Evolutionary conservation across 192 early-diverging fungal species (phyloP), one percentile per base, ranked within the genome.

Genomic region (Rhizophlyctis rosea): DNA sequence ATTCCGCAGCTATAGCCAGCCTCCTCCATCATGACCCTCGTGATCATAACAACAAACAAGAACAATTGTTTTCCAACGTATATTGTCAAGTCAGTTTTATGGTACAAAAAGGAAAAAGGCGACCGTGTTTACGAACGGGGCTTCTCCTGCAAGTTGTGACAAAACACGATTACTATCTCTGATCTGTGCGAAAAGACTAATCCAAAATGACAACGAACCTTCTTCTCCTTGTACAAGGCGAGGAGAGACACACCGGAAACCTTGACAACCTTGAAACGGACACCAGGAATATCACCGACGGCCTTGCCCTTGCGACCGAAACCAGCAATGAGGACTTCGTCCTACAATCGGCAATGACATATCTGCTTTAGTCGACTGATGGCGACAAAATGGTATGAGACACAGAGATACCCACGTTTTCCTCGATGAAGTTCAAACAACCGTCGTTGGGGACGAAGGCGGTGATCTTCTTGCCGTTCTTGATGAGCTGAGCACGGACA

Each of bases 401-500:
- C 11, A 64, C 76, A 54, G 1, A 3, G 58, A 60, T 11, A 64
- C 76, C 21, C 61, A 78, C 78, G 90, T 99, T 99, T 76, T 99
- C 97, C 71, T 99, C 97, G 74, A 99, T 92, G 81, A 87, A 99
- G 94, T 98, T 99, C 76, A 99, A 85, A 81, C 97, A 99, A 95
- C 97, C 97, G 83, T 99, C 97, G 81, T 96, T 97, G 75, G 97
- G 97, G 61, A 99, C 97, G 84, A 99, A 99, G 73, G 97, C 97
- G 60, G 97, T 96, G 76, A 99, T 89, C 90, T 97, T 99, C 91
- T 99, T 99, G 77, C 91, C 93, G 90, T 99, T 99, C 90, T 99
- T 99, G 88, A 99, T 97, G 68, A 99, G 87, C 86, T 99, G 97
- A 68, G 95, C 96, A 92, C 97, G 94, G 68, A 99, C 94, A 85